Conservation (phyloP, 129 eudicot species). For the Centaurea solstitialis region DNA sequence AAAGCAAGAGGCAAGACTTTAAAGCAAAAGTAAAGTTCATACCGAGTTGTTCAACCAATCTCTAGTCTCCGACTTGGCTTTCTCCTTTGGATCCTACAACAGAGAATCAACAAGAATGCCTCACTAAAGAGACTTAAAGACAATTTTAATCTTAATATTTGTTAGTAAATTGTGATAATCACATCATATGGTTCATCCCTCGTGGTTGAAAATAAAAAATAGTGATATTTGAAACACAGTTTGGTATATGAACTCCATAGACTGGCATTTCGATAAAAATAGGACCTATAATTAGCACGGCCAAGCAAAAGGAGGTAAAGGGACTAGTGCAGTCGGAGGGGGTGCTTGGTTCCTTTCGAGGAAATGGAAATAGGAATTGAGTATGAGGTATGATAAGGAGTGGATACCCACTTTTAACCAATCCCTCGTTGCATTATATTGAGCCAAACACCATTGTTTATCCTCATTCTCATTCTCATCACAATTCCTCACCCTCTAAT, state of each 20-base stretch:
- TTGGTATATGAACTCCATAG: not conserved
- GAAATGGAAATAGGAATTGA: not conserved
- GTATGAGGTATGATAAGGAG: not conserved
- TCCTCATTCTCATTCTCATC: not conserved
- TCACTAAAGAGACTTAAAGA: not conserved
- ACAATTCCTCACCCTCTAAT: not conserved
- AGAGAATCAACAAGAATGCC: slow-evolving; percentile 13
- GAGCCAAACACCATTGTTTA: not conserved
- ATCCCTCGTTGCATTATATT: not conserved
- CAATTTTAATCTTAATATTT: not conserved
- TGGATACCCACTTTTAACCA: not conserved
- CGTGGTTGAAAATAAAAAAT: not conserved
- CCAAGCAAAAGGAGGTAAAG: not conserved
- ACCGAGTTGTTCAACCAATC: slow-evolving; percentile 91
- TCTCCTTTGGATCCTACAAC: slow-evolving; percentile 84
- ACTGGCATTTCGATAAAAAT: not conserved
- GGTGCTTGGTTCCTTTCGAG: not conserved
- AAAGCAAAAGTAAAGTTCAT: slow-evolving; percentile 27
- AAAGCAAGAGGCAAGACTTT: slow-evolving; percentile 17
- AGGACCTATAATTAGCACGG: not conserved
- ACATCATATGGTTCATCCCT: not conserved
- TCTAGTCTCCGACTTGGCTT: slow-evolving; percentile 83
- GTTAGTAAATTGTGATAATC: not conserved
- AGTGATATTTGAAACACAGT: not conserved
- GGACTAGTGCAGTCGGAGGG: not conserved